Evolutionary conservation across 2,329 filamentous ascomycete species (phyloP), one percentile per base, ranked within the genome.

Genomic region (Aspergillus novoparasiticus): DNA sequence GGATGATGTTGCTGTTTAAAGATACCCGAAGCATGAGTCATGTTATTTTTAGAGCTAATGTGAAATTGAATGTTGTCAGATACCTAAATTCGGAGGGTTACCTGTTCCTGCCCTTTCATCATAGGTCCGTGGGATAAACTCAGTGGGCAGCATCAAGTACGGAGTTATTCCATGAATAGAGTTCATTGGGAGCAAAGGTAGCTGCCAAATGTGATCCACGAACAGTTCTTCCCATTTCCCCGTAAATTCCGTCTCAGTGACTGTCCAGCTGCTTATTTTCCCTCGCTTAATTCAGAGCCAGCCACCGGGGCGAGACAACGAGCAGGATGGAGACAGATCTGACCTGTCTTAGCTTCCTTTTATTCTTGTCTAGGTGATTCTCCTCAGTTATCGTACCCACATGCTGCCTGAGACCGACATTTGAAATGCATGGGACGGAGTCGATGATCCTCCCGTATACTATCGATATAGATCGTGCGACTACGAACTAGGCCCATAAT

Each of bases 31-130:
- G 53, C 30, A 59, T 30, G 45, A 58, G 19, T 32, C 21, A 23
- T 58, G 32, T 46, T 63, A 64, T 64, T 64, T 54, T 60, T 64
- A 64, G 63, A 60, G 56, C 26, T 54, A 57, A 58, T 63, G 57
- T 36, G 56, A 59, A 53, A 48, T 32, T 43, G 51, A 54, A 53
- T 4, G 41, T 48, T 36, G 60, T 41, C 50, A 62, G 57, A 23
- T 58, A 36, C 23, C 39, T 41, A 41, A 41, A 23, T 21, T 56
- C 14, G 39, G 53, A 51, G 28, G 21, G 41, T 32, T 26, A 28
- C 21, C 34, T 21, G 30, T 59, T 41, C 48, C 39, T 34, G 58
- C 10, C 36, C 28, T 41, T 26, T 16, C n/a, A 36, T 59, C 26
- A 50, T 59, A 36, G 36, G 26, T 14, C 32, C 23, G 19, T 21